These are phyloP conservation scores for Marsdenia floribunda DNA, from an alignment of 257 asterid genomes.

Conservation along the genomic window DNA sequence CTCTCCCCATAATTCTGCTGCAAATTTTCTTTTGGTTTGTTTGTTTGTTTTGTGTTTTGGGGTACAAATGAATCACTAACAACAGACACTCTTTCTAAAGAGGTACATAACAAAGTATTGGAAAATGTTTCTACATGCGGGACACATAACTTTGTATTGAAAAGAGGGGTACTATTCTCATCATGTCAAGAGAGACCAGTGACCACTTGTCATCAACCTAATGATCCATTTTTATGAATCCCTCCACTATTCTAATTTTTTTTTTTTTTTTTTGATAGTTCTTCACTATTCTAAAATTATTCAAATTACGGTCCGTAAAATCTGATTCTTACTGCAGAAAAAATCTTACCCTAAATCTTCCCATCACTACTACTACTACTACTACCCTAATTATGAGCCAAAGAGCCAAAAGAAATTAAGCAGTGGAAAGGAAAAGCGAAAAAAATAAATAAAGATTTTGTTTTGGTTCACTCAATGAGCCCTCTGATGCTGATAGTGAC, in stretches of 20 bases:
- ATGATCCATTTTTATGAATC: neutral
- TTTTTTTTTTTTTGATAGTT: too few relatives aligned
- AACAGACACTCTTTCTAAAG: neutral
- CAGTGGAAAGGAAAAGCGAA: too few relatives aligned
- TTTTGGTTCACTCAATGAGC: neutral
- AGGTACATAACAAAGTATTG: constrained; percentile 1
- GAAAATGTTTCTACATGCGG: constrained; percentile 9
- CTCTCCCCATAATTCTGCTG: neutral
- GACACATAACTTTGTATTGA: neutral
- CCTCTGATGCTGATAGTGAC: constrained; percentile 5
- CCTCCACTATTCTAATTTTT: too few relatives aligned
- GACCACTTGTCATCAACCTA: neutral
- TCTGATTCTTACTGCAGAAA: too few relatives aligned
- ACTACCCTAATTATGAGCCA: neutral
- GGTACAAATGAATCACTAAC: neutral
- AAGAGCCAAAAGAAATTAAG: neutral
- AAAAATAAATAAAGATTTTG: neutral
- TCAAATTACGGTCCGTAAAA: too few relatives aligned
- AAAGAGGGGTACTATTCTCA: neutral
- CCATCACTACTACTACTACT: too few relatives aligned
- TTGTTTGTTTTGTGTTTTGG: neutral
- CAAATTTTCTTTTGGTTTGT: too few relatives aligned
- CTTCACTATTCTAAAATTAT: too few relatives aligned
- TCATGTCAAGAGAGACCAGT: neutral
- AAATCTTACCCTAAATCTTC: too few relatives aligned